Evolutionary conservation across 441 rosid species (phyloP), one percentile per base, ranked within the genome.

Genomic region (Eutrema salsugineum): DNA sequence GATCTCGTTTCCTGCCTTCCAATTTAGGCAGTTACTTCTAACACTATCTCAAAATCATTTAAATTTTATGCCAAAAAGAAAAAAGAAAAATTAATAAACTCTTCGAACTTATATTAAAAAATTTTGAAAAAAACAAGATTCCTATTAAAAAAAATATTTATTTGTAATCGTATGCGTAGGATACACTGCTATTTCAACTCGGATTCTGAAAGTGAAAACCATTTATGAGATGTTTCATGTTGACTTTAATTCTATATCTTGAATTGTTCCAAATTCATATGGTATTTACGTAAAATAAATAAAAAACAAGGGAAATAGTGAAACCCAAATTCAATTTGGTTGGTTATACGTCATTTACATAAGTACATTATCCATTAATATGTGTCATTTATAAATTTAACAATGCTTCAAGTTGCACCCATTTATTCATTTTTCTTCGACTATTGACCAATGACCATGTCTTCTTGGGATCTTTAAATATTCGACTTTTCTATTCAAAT

Each of bases 381-480:
- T 39, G 54, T 12, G 27, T 48, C 51, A 70, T 39, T 59, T 11
- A 49, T 38, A 12, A 9, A 35, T 14, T 28, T 24, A 70, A n/a
- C n/a, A 70, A 49, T 40, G 9, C 14, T 40, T 38, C 75, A 62
- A 71, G 68, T 62, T 71, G 62, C 44, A 62, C 14, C 46, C 54
- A 17, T 40, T 61, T 51, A 44, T 19, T 20, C 30, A 36, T 55
- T 9, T 55, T 47, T 30, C 5, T 59, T 22, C 2, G 15, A 38
- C 14, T 40, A 60, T 61, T 71, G 68, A 40, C 75, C 54, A 60
- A 50, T 71, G 68, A 40, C 75, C 54, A 40, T 60, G 32, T 60
- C 43, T 60, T 70, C 30, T 59, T 27, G 19, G 8, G 49, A 38
- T 60, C 4, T 36, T 70, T 58, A n/a, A n/a, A n/a, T n/a, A 4